Evolutionary conservation across 805 yeast species (phyloP).

Genomic region (Ogataea haglerorum): DNA sequence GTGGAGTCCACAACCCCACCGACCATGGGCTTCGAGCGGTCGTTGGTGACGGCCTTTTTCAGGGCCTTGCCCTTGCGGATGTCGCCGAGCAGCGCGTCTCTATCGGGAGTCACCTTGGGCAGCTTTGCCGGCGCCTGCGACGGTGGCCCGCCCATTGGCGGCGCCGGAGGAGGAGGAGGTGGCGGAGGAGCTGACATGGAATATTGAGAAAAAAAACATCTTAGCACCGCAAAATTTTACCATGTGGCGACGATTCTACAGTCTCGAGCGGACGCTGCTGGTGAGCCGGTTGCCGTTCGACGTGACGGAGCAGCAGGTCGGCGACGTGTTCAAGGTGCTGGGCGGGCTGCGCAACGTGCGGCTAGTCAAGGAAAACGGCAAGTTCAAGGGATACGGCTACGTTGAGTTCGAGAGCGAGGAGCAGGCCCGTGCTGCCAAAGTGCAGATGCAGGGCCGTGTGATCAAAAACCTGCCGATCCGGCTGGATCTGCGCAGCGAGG

Average conservation of each 20-base stretch:
- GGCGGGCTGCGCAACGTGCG: slow-evolving; percentile 21
- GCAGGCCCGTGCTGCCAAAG: slow-evolving; percentile 24
- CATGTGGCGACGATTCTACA: slow-evolving; percentile 10
- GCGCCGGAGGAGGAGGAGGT: slow-evolving; percentile 45
- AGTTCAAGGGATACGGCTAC: slow-evolving; percentile 26
- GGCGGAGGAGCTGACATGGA: slow-evolving; percentile 43
- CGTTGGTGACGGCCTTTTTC: slow-evolving; percentile 62
- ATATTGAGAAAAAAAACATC: slow-evolving; percentile 5
- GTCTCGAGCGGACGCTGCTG: slow-evolving; percentile 15
- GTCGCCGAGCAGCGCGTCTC: slow-evolving; percentile 70
- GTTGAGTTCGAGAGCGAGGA: slow-evolving; percentile 21
- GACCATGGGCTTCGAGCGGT: slow-evolving; percentile 59
- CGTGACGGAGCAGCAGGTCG: slow-evolving; percentile 22
- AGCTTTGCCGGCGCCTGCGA: slow-evolving; percentile 25
- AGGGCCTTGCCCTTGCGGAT: slow-evolving; percentile 67
- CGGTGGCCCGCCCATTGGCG: slow-evolving; percentile 25
- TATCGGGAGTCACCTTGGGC: slow-evolving; percentile 32
- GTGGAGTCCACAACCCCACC: slow-evolving; percentile 34
- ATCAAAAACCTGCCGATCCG: slow-evolving; percentile 27
- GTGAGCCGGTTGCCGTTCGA: slow-evolving; percentile 24
- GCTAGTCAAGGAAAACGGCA: slow-evolving; percentile 15
- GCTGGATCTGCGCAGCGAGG: slow-evolving; percentile 18
- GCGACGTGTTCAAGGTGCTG: slow-evolving; percentile 25
- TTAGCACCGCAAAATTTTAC: slow-evolving; percentile 8
- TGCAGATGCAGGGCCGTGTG: slow-evolving; percentile 33